Evolutionary conservation across 192 early-diverging fungal genomes (phyloP).

Genomic region (Backusella mclennaniae): DNA sequence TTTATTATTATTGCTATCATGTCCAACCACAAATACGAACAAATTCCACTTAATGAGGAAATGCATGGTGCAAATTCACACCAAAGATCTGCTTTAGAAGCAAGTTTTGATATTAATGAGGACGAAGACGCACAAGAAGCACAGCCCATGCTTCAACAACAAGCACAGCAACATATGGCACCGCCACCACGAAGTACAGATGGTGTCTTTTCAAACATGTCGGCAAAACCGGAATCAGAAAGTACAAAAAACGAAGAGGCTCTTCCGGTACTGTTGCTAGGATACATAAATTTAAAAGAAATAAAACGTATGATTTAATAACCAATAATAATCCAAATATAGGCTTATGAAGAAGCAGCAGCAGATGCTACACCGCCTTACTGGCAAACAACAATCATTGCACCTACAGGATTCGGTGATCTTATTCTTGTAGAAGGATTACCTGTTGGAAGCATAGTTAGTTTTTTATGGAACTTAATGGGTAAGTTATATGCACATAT

Average conservation of each 20-base stretch:
- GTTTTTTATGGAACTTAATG: conserved; percentile 77
- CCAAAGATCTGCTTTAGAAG: conserved; percentile 8
- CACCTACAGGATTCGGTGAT: conserved; percentile 65
- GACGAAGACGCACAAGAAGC: background rate
- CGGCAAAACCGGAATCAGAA: conserved; percentile 50
- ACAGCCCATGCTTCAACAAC: background rate
- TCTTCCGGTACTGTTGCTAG: conserved; percentile 36
- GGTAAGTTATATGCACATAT: conserved; percentile 10
- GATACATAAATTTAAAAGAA: background rate
- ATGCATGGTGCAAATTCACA: background rate
- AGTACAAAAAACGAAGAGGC: conserved; percentile 35
- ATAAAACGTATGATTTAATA: background rate
- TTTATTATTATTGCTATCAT: background rate
- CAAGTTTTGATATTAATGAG: conserved; percentile 6
- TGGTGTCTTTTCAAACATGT: conserved; percentile 51
- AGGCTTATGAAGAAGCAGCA: conserved; percentile 74
- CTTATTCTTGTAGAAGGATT: conserved; percentile 88
- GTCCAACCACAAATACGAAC: background rate
- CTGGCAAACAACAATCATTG: conserved; percentile 71
- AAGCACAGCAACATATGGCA: background rate
- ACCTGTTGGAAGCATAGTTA: conserved; percentile 74
- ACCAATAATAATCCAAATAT: background rate
- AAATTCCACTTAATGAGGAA: background rate
- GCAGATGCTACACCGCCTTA: conserved; percentile 62
- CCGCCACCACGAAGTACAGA: conserved; percentile 21